phyloP scores from a whole-genome alignment of 1,139 yeast species.

The Hyphopichia khmerensis region DNA sequence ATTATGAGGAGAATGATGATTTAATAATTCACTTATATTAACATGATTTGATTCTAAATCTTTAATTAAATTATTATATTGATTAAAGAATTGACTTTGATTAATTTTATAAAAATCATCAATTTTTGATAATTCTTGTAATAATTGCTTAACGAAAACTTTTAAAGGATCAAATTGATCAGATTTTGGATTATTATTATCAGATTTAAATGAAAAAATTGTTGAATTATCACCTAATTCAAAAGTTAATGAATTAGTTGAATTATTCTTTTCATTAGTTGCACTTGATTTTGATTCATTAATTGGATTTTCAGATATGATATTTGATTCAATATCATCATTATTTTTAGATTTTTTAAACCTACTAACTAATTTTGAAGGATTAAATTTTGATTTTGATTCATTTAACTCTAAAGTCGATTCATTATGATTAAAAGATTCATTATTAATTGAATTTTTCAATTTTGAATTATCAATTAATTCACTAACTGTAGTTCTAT shows the following conservation, averaged over 20 bases:
- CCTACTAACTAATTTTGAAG: conserved; percentile 14
- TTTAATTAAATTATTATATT: conserved; percentile 44
- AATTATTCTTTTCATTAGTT: conserved; percentile 12
- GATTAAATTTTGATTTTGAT: conserved; percentile 7
- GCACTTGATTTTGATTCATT: background rate
- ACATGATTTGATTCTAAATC: conserved; percentile 33
- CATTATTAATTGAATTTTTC: conserved; percentile 6
- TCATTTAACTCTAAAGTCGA: background rate
- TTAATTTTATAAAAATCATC: conserved; percentile 52
- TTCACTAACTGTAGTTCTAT: conserved; percentile 27
- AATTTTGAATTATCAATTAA: conserved; percentile 13
- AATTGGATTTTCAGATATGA: background rate
- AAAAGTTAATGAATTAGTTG: conserved; percentile 17
- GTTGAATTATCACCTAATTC: conserved; percentile 28
- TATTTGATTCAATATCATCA: conserved; percentile 5
- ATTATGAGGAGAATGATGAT: conserved; percentile 14
- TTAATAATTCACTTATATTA: conserved; percentile 28
- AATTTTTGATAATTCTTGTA: conserved; percentile 56
- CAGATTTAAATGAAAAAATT: conserved; percentile 19
- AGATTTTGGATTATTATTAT: conserved; percentile 17
- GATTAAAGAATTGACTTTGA: conserved; percentile 46
- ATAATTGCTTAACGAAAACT: conserved; percentile 51
- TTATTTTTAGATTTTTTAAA: conserved; percentile 5
- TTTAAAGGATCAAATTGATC: conserved; percentile 43
- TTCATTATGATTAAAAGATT: too few relatives aligned